Conservation (phyloP, 495 filamentous ascomycete species). For the Neurospora sp. region DNA sequence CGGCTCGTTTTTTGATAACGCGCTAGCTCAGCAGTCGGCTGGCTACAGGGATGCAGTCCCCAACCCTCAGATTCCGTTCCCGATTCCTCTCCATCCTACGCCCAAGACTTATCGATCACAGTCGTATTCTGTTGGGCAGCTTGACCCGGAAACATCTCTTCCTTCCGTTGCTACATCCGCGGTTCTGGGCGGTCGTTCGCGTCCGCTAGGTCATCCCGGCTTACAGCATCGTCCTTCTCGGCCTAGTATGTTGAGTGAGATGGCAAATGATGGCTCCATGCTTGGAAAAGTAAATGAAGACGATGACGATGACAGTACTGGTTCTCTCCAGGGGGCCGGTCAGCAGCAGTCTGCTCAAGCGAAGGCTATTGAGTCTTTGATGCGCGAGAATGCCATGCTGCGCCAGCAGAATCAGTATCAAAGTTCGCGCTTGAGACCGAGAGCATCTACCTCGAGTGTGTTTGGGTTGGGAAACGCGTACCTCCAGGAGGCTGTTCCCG, state of each 20-base stretch:
- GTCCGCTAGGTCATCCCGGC: conserved; percentile 47
- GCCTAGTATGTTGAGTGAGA: conserved; percentile 74
- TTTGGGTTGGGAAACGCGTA: conserved; percentile 49
- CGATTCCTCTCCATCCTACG: conserved; percentile 83
- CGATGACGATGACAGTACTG: conserved; percentile 56
- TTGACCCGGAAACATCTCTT: conserved; percentile 59
- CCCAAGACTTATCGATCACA: conserved; percentile 90
- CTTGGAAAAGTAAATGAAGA: conserved; percentile 75
- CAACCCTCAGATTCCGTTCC: conserved; percentile 68
- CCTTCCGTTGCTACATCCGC: conserved; percentile 31
- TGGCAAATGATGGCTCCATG: conserved; percentile 58
- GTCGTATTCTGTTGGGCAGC: conserved; percentile 92
- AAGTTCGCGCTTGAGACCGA: conserved; percentile 49
- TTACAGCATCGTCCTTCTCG: conserved; percentile 75
- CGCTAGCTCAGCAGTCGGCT: conserved; percentile 34
- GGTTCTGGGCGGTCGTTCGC: conserved; percentile 40
- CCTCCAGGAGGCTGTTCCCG: conserved; percentile 53
- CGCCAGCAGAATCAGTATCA: conserved; percentile 57
- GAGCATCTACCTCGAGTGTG: conserved; percentile 44
- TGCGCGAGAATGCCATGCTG: conserved; percentile 61
- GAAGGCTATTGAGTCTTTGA: conserved; percentile 63
- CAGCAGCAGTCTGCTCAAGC: conserved; percentile 48
- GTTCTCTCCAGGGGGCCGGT: conserved; percentile 37
- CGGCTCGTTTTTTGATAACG: conserved; percentile 34
- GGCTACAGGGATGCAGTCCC: conserved; percentile 31